These are phyloP conservation scores for Sugiyamaella castrensis DNA, from an alignment of 1,139 yeast species.

Conservation along the genomic window DNA sequence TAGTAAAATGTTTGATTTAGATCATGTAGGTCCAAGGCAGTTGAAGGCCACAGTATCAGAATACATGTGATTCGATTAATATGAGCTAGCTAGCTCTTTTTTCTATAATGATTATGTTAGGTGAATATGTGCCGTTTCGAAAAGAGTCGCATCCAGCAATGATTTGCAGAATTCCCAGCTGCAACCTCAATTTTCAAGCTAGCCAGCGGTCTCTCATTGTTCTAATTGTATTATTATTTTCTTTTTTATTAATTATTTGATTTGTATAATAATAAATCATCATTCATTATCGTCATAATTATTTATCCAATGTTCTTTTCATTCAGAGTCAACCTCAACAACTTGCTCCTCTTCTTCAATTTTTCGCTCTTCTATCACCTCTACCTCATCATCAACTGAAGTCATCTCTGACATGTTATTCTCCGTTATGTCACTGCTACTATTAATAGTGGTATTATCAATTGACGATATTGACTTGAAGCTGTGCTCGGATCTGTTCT, in stretches of 20 bases:
- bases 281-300: constrained; percentile 12
- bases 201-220: too few relatives aligned
- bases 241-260: constrained; percentile 6
- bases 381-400: not conserved
- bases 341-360: constrained; percentile 1
- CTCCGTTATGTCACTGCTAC: not conserved
- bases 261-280: constrained; percentile 11
- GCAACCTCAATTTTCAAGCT: too few relatives aligned
- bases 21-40: too few relatives aligned
- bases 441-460: not conserved
- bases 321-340: constrained; percentile 14
- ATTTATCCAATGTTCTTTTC: not conserved
- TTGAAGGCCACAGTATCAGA: too few relatives aligned
- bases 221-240: not conserved
- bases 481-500: constrained; percentile 17
- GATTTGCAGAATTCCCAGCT: too few relatives aligned
- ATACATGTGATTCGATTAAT: too few relatives aligned
- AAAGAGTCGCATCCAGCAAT: too few relatives aligned
- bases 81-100: too few relatives aligned
- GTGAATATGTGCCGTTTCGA: too few relatives aligned
- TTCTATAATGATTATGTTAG: too few relatives aligned
- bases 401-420: not conserved
- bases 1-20: too few relatives aligned
- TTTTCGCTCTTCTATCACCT: constrained; percentile 2
- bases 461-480: constrained; percentile 7